Percentiles rank a stretch among this genome's conserved stretches.
phyloP scores from a whole-genome alignment of 2,329 filamentous ascomycete genomes.

The Colletotrichum orbiculare region DNA sequence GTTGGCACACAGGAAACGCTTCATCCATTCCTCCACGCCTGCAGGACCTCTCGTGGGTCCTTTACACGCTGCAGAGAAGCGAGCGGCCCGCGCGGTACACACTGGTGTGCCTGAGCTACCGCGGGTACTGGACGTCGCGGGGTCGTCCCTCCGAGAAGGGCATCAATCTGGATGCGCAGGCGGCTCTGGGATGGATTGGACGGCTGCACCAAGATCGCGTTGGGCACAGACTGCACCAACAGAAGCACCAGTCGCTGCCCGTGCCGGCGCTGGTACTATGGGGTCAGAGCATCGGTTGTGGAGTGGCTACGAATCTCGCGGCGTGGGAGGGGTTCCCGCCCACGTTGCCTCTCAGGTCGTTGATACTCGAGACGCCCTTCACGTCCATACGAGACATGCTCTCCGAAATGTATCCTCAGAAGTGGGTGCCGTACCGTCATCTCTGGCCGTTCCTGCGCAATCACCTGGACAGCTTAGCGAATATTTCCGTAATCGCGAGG shows the following conservation, averaged over 20 bases:
- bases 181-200: conserved; percentile 71
- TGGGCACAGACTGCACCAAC: not conserved
- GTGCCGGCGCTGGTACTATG: conserved; percentile 69
- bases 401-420: conserved; percentile 78
- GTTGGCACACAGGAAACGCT: conserved; percentile 61
- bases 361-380: conserved; percentile 83
- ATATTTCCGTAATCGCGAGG: conserved; percentile 56
- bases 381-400: conserved; percentile 78
- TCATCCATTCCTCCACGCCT: conserved; percentile 68
- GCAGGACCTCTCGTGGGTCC: conserved; percentile 65
- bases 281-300: conserved; percentile 83
- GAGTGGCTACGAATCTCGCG: conserved; percentile 73
- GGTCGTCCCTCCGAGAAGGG: conserved; percentile 77
- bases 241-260: conserved; percentile 24
- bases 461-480: conserved; percentile 65
- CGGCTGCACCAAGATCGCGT: conserved; percentile 48
- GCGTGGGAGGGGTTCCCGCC: conserved; percentile 46
- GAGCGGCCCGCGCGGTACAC: conserved; percentile 52
- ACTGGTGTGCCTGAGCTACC: conserved; percentile 69
- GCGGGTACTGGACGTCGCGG: conserved; percentile 82
- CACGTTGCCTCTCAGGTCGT: conserved; percentile 53
- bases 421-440: conserved; percentile 82
- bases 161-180: conserved; percentile 75
- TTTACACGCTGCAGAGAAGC: conserved; percentile 56
- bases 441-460: conserved; percentile 79